Evolutionary conservation across 768 basidiomycete genomes (phyloP).

Genomic region (Butyriboletus loyo): DNA sequence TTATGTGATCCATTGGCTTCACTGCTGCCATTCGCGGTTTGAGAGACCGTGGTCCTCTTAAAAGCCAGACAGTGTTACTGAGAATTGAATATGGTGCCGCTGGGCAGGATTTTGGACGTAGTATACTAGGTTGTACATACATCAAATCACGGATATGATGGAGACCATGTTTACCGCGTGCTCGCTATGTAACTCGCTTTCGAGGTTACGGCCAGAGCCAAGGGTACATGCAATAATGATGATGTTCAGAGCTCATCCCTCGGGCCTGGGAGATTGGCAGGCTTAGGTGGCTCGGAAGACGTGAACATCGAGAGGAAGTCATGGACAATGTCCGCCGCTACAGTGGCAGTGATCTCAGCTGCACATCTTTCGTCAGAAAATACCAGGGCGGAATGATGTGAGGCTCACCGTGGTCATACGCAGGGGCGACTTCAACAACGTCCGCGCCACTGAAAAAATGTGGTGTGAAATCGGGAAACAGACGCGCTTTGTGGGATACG

Average conservation of each 20-base stretch:
- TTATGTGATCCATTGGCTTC: neutral
- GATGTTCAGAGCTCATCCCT: slow-evolving; percentile 22
- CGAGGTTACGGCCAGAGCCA: neutral
- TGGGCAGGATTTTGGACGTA: slow-evolving; percentile 46
- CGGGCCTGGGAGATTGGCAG: slow-evolving; percentile 7
- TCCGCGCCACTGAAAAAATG: slow-evolving; percentile 18
- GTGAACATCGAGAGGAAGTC: slow-evolving; percentile 43
- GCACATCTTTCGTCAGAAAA: slow-evolving; percentile 6
- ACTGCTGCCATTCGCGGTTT: neutral
- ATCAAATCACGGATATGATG: neutral
- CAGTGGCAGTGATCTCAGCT: slow-evolving; percentile 42
- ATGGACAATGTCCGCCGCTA: slow-evolving; percentile 44
- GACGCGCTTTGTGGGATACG: neutral
- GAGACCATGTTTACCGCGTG: neutral
- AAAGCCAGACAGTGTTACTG: neutral
- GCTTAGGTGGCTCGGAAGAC: slow-evolving; percentile 24
- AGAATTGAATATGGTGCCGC: neutral
- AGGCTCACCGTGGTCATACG: slow-evolving; percentile 25
- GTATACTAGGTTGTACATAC: neutral
- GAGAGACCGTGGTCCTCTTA: neutral
- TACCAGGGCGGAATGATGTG: neutral
- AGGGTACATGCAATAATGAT: neutral
- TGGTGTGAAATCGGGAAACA: neutral
- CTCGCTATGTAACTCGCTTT: neutral
- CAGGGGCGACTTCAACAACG: slow-evolving; percentile 26